Evolutionary conservation across 345 rosid species (phyloP).

Genomic region (Reutealis trisperma): DNA sequence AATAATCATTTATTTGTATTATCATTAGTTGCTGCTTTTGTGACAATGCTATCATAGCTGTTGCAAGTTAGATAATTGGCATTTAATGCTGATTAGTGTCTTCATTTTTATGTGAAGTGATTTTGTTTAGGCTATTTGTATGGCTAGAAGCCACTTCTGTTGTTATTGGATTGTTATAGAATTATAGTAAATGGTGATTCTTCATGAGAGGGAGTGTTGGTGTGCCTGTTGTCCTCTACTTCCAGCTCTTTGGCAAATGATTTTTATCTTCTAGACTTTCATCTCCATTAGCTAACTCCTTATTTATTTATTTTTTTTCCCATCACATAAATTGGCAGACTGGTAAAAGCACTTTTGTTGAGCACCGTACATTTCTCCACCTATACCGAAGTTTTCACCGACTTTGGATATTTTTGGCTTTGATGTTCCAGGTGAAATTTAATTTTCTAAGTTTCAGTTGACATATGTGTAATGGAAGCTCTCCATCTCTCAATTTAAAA

Average conservation of each 20-base stretch:
- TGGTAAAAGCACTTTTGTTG: slow-evolving; percentile 94
- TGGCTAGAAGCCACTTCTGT: neutral
- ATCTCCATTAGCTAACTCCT: neutral
- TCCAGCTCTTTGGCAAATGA: neutral
- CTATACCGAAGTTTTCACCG: slow-evolving; percentile 90
- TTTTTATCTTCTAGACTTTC: neutral
- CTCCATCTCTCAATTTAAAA: slow-evolving; percentile 8
- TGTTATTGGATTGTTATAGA: neutral
- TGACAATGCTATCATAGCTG: neutral
- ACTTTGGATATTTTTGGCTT: slow-evolving; percentile 88
- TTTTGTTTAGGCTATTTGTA: slow-evolving; percentile 1
- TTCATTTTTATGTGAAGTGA: neutral
- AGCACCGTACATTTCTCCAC: slow-evolving; percentile 97
- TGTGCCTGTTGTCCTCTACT: neutral
- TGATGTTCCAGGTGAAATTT: slow-evolving; percentile 87
- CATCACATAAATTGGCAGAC: slow-evolving; percentile 47
- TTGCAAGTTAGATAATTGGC: neutral
- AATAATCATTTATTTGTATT: neutral
- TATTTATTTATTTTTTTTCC: neutral
- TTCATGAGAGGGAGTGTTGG: neutral
- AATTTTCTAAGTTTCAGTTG: slow-evolving; percentile 12
- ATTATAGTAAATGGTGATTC: neutral
- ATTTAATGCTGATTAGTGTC: neutral
- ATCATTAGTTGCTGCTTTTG: neutral
- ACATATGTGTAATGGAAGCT: neutral